Evolutionary conservation across 495 filamentous ascomycete genomes (phyloP).

Genomic region (Neurospora sp.): DNA sequence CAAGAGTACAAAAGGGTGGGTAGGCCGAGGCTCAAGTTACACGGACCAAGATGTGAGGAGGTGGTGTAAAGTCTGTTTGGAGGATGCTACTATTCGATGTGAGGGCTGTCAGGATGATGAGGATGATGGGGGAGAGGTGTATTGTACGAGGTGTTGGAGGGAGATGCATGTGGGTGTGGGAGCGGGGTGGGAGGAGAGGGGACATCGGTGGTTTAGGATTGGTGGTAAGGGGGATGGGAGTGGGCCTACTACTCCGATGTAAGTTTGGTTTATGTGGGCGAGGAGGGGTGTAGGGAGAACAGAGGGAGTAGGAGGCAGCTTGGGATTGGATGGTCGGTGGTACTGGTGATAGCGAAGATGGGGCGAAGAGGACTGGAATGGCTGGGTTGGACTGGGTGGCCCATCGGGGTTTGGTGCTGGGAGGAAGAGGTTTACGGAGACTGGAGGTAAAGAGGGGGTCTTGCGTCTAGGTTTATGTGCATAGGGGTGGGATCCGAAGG

Average conservation of each 20-base stretch:
- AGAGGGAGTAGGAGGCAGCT: background rate
- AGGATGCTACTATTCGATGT: slow-evolving; percentile 53
- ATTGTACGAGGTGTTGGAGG: slow-evolving; percentile 56
- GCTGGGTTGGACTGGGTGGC: too few relatives aligned
- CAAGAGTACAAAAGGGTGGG: background rate
- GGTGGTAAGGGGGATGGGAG: background rate
- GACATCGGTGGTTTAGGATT: slow-evolving; percentile 33
- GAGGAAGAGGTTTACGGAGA: background rate
- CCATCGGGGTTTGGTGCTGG: background rate
- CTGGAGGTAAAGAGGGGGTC: too few relatives aligned
- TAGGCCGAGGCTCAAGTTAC: slow-evolving; percentile 25
- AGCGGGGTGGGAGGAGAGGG: slow-evolving; percentile 47
- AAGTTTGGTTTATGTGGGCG: background rate
- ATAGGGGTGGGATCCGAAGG: background rate
- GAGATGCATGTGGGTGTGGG: slow-evolving; percentile 54
- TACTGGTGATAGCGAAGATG: background rate
- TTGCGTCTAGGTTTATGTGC: background rate
- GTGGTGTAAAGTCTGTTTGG: slow-evolving; percentile 63
- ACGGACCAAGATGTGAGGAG: slow-evolving; percentile 54
- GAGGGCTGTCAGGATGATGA: slow-evolving; percentile 34
- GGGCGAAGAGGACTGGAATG: background rate
- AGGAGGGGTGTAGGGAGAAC: background rate
- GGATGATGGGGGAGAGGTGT: slow-evolving; percentile 42
- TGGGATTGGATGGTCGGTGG: background rate
- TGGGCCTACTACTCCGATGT: background rate